Evolutionary conservation across 495 filamentous ascomycete species (phyloP), one percentile per base, ranked within the genome.

Genomic region (Cercophora scortea): DNA sequence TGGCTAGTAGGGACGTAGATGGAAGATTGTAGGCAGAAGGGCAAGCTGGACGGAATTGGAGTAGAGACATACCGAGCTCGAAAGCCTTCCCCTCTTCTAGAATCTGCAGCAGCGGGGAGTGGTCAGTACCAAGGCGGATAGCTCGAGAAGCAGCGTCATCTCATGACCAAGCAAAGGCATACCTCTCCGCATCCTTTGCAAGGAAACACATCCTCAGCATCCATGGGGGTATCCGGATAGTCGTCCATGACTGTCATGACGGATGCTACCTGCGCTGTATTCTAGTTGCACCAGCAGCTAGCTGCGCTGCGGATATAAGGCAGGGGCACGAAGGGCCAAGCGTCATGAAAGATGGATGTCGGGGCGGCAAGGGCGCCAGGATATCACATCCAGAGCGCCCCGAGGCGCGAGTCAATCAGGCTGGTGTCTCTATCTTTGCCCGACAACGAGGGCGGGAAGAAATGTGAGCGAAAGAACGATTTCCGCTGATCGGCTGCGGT

Each of bases 181-280:
- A 95, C 91, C 79, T 96, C 89, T 71, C 92, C 92, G 74, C 93
- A 98, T 41, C 92, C 93, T 79, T 96, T 96, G 77, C 93, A 98
- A 40, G 90, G 90, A 63, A 86, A 95, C 50, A 86, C 76, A 68
- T 98, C 93, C 51, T 96, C 92, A 53, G 86, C 82, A 53, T 96
- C 90, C 77, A 91, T 81, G 42, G 85, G 84, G 66, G 82, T 87
- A 53, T 94, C 90, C 53, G 89, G 79, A 64, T 86, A 88, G 51
- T 79, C 82, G 40, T 80, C 77, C 70, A 76, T 74, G 57, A 53
- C 62, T 49, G 57, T 47, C 47, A 42, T 35, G 34, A 32, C 43
- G 2, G 19, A 3, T 2, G 17, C 42, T 32, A 18, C 6, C 32
- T 10, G 6, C n/a, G 11, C 40, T 47, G 54, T 58, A 33, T 13